Evolutionary conservation across 2,329 filamentous ascomycete species (phyloP).

Genomic region (Zasmidium cellare): DNA sequence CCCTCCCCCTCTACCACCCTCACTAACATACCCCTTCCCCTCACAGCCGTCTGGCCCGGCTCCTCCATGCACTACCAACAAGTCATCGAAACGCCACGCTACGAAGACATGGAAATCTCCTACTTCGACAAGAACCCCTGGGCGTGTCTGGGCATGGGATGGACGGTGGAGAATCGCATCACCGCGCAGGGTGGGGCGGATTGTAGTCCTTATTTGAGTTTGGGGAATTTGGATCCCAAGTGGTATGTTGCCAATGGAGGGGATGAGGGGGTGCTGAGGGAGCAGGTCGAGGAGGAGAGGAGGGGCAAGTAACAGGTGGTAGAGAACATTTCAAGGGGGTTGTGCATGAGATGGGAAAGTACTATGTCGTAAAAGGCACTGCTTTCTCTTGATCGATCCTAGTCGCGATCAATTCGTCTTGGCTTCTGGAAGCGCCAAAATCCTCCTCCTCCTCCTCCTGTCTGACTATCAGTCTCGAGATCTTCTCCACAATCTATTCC

Average conservation of each 20-base stretch:
- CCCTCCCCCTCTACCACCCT: not conserved
- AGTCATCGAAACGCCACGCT: conserved; percentile 40
- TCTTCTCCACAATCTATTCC: too few relatives aligned
- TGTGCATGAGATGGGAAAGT: too few relatives aligned
- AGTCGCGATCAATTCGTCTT: too few relatives aligned
- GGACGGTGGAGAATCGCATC: conserved; percentile 32
- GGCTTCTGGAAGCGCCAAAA: too few relatives aligned
- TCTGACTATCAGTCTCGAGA: too few relatives aligned
- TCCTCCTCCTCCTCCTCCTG: too few relatives aligned
- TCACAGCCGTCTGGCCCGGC: conserved; percentile 50
- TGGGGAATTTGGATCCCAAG: conserved; percentile 45
- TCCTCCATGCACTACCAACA: conserved; percentile 49
- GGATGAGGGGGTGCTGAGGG: conserved; percentile 20
- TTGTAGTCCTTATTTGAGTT: conserved; percentile 39
- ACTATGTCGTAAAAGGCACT: too few relatives aligned
- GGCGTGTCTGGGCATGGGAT: conserved; percentile 46
- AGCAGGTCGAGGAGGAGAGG: conserved; percentile 22
- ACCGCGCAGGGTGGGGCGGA: conserved; percentile 30
- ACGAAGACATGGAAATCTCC: conserved; percentile 46
- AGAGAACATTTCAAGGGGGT: too few relatives aligned
- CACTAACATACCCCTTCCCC: not conserved
- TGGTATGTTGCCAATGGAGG: conserved; percentile 36
- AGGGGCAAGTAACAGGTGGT: too few relatives aligned
- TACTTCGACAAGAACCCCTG: conserved; percentile 43
- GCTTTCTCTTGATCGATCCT: too few relatives aligned